Evolutionary conservation across 78 protist species (phyloP).

Genomic region (Dictyostelium capitatum): DNA sequence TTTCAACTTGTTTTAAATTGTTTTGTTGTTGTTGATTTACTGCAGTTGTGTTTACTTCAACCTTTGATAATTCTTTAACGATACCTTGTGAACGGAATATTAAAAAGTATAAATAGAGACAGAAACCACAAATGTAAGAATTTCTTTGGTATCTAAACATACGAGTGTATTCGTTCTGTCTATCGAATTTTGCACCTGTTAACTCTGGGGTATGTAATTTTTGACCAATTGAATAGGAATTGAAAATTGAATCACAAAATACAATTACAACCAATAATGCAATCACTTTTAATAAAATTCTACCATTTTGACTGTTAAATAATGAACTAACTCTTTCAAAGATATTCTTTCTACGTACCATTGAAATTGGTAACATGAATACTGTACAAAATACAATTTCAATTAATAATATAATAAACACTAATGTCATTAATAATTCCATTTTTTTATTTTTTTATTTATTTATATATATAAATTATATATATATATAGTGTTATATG

Average conservation of each 20-base stretch:
- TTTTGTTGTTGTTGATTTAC: conserved; percentile 36
- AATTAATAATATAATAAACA: conserved; percentile 16
- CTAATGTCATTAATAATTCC: conserved; percentile 34
- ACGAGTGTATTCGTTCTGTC: neutral
- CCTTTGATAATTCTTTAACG: conserved; percentile 7
- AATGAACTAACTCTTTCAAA: neutral
- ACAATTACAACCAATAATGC: conserved; percentile 15
- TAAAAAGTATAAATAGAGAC: conserved; percentile 40
- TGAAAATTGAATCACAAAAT: conserved; percentile 24
- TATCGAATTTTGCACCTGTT: neutral
- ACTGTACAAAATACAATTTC: conserved; percentile 44
- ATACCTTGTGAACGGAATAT: conserved; percentile 66
- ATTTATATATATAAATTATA: neutral
- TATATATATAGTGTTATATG: neutral
- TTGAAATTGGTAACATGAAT: conserved; percentile 61
- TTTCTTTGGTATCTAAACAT: conserved; percentile 66
- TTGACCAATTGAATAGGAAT: conserved; percentile 10
- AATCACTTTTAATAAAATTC: conserved; percentile 21
- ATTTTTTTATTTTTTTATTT: neutral
- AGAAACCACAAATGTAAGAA: conserved; percentile 60
- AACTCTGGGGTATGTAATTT: conserved; percentile 32
- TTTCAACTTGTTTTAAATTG: conserved; percentile 23
- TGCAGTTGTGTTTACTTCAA: conserved; percentile 41
- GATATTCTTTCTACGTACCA: conserved; percentile 28
- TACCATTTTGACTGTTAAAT: conserved; percentile 19